These are phyloP conservation scores for Castanopsis chinensis DNA, from an alignment of 306 rosid species.

Conservation along the genomic window DNA sequence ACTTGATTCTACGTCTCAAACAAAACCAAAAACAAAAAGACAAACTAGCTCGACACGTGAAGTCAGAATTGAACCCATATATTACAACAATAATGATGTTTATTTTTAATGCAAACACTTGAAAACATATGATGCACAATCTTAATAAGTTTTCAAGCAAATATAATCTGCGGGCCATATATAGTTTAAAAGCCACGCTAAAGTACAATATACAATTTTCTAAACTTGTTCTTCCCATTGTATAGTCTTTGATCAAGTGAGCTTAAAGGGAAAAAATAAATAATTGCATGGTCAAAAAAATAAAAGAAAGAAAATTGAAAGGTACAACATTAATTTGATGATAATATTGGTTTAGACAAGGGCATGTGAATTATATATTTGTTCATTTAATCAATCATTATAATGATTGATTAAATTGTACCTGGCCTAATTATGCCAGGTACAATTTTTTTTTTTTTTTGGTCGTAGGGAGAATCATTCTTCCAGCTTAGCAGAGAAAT, in stretches of 20 bases:
- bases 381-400: no score
- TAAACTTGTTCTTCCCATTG: neutral
- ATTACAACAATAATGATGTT: no score
- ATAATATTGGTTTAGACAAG: neutral
- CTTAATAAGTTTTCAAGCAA: neutral
- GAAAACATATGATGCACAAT: neutral
- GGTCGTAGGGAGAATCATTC: neutral
- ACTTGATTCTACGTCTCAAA: no score
- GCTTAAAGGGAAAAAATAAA: no score
- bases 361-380: no score
- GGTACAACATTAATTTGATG: neutral
- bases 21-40: no score
- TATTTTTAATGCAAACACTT: no score
- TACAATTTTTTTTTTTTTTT: neutral
- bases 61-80: no score
- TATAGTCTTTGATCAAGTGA: neutral
- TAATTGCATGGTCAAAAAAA: no score
- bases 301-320: neutral
- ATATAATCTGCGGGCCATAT: neutral
- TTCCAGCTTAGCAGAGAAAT: constrained; percentile 27
- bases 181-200: neutral
- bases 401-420: no score
- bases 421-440: no score
- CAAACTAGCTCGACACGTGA: no score
- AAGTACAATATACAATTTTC: neutral